A percentile compares a stretch with the other conserved stretches of the same genome.
These are phyloP conservation scores for Saccharomycopsis phalli DNA, from an alignment of 1,139 yeast genomes.

Conservation along the genomic window DNA sequence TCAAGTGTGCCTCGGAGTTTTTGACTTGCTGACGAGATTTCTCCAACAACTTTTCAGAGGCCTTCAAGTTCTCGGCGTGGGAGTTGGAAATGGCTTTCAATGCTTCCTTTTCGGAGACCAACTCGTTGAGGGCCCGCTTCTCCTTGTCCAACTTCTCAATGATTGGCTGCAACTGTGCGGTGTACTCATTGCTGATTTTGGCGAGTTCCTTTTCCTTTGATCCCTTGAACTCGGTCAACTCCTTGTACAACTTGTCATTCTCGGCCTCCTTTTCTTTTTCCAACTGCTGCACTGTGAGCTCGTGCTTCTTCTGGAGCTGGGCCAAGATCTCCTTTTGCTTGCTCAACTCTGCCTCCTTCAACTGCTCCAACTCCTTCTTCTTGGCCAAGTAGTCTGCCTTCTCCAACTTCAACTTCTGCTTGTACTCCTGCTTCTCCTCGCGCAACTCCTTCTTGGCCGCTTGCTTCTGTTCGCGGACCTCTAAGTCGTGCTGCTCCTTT, in stretches of 20 bases:
- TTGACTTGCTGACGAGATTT: conserved; percentile 13
- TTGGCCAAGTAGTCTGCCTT: conserved; percentile 27
- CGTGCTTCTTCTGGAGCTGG: conserved; percentile 15
- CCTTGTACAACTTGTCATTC: conserved; percentile 19
- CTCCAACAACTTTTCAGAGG: conserved; percentile 23
- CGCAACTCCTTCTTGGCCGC: conserved; percentile 34
- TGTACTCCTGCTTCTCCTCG: conserved; percentile 31
- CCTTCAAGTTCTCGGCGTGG: conserved; percentile 24
- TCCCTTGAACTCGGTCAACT: conserved; percentile 19
- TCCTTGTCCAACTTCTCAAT: conserved; percentile 15
- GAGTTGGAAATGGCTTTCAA: conserved; percentile 25
- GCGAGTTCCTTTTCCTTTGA: conserved; percentile 25
- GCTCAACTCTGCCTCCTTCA: conserved; percentile 27
- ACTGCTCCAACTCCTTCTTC: conserved; percentile 28
- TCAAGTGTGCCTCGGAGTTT: conserved; percentile 10
- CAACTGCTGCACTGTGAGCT: conserved; percentile 13
- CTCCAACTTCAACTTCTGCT: conserved; percentile 23
- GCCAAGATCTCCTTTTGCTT: conserved; percentile 23
- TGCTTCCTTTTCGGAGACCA: conserved; percentile 24
- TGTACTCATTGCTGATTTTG: conserved; percentile 18
- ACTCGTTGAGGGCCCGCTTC: conserved; percentile 12
- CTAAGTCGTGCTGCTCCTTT: conserved; percentile 31
- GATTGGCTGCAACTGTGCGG: conserved; percentile 18
- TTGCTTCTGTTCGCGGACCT: conserved; percentile 34
- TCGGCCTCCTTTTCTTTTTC: conserved; percentile 30